phyloP scores from a whole-genome alignment of 805 yeast genomes.

The Saccharomycopsis sp. region DNA sequence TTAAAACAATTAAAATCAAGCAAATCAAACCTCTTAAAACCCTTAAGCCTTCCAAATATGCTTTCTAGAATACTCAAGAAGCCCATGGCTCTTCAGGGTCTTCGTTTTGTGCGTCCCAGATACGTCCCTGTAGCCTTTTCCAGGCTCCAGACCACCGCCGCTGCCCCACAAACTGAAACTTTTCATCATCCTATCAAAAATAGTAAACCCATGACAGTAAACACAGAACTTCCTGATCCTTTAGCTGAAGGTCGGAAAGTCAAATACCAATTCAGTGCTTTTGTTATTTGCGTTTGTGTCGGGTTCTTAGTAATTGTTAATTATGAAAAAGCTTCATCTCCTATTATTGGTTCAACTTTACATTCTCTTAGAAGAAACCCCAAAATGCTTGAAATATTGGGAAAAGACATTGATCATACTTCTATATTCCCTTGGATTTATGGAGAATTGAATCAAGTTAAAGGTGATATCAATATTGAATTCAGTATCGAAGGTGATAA shows the following conservation, averaged over 20 bases:
- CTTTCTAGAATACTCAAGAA: no score
- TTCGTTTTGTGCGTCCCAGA: no score
- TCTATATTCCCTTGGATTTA: conserved; percentile 75
- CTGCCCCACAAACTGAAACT: no score
- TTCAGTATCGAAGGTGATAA: conserved; percentile 64
- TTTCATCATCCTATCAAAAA: neutral
- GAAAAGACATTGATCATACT: conserved; percentile 65
- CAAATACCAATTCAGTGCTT: conserved; percentile 43
- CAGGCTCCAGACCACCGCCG: neutral
- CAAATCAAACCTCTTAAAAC: no score
- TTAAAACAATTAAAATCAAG: no score
- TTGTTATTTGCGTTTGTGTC: conserved; percentile 42
- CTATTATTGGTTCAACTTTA: conserved; percentile 77
- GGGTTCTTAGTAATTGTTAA: conserved; percentile 66
- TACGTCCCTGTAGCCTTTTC: neutral
- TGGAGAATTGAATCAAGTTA: conserved; percentile 76
- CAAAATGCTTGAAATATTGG: conserved; percentile 50
- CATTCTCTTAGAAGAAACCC: conserved; percentile 75
- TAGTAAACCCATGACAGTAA: conserved; percentile 46
- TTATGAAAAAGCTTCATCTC: conserved; percentile 87
- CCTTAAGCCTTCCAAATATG: no score
- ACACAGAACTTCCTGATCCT: conserved; percentile 78
- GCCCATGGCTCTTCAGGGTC: no score
- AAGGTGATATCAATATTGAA: conserved; percentile 65
- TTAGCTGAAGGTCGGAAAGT: conserved; percentile 41